Percentiles rank a stretch among this genome's conserved stretches.
These are phyloP conservation scores for Gryganskiella cystojenkinii DNA, from an alignment of 192 early-diverging fungal species.

Conservation along the genomic window DNA sequence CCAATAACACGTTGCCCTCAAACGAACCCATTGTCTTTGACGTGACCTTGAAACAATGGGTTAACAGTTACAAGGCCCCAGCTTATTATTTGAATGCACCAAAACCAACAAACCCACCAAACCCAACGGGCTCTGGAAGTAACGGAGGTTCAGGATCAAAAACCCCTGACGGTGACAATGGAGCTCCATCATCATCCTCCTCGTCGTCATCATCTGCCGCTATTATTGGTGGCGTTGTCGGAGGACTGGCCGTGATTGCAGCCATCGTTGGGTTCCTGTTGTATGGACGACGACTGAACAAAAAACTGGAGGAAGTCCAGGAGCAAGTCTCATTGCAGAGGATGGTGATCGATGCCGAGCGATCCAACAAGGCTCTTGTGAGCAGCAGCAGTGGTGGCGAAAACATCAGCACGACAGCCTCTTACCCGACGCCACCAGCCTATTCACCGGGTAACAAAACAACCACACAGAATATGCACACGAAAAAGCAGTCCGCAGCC, in stretches of 20 bases:
- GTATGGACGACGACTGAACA: slow-evolving; percentile 14
- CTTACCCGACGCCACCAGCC: slow-evolving; percentile 4
- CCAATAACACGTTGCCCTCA: slow-evolving; percentile 9
- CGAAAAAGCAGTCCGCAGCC: neutral
- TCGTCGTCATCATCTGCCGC: neutral
- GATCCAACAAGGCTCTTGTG: neutral
- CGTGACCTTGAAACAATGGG: slow-evolving; percentile 14
- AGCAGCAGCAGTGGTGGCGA: neutral
- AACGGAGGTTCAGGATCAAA: neutral
- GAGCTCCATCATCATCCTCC: neutral
- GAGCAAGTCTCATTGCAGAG: slow-evolving; percentile 8
- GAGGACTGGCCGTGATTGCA: slow-evolving; percentile 8
- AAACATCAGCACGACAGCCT: neutral
- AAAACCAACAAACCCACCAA: neutral
- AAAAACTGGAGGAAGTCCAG: neutral
- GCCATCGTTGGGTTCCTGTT: slow-evolving; percentile 12
- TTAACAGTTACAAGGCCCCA: slow-evolving; percentile 2
- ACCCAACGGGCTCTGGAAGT: slow-evolving; percentile 3
- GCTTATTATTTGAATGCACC: slow-evolving; percentile 10
- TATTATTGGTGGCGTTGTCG: slow-evolving; percentile 7
- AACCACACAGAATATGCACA: neutral
- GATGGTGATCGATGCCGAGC: slow-evolving; percentile 14
- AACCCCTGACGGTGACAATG: neutral
- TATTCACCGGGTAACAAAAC: slow-evolving; percentile 1
- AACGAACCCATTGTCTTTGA: slow-evolving; percentile 14